Evolutionary conservation across 345 rosid species (phyloP).

Genomic region (Raphanus raphanistrum): DNA sequence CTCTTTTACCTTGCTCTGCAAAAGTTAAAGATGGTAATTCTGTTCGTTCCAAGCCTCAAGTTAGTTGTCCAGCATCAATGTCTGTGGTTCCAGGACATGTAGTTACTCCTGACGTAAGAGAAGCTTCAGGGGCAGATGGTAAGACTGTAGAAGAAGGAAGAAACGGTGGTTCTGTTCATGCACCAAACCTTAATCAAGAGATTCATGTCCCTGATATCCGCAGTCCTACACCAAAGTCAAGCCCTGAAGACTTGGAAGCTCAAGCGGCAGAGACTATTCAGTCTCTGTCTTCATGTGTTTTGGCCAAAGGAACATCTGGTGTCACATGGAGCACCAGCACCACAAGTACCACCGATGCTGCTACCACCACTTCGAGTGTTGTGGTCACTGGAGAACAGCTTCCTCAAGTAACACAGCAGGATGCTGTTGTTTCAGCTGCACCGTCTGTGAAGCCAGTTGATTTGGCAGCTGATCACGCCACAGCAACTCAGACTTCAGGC

Average conservation of each 20-base stretch:
- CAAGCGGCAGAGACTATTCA: neutral
- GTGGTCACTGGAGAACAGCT: neutral
- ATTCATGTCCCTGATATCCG: neutral
- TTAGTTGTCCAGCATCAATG: neutral
- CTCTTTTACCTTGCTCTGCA: neutral
- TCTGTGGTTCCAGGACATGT: neutral
- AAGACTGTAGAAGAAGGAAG: neutral
- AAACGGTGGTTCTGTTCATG: neutral
- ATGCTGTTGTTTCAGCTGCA: neutral
- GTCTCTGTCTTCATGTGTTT: neutral
- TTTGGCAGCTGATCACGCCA: neutral
- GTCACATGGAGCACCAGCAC: neutral
- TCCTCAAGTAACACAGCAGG: neutral
- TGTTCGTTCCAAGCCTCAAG: neutral
- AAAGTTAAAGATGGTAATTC: neutral
- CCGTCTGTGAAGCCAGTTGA: neutral
- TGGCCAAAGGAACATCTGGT: neutral
- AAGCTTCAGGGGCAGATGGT: neutral
- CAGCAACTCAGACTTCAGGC: neutral
- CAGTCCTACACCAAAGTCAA: neutral
- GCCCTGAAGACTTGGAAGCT: neutral
- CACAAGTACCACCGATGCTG: neutral
- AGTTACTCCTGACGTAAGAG: neutral
- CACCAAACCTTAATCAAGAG: neutral
- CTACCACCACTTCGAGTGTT: neutral